Conservation (phyloP, 2,329 filamentous ascomycete genomes). For the Clarireedia hainanense region DNA sequence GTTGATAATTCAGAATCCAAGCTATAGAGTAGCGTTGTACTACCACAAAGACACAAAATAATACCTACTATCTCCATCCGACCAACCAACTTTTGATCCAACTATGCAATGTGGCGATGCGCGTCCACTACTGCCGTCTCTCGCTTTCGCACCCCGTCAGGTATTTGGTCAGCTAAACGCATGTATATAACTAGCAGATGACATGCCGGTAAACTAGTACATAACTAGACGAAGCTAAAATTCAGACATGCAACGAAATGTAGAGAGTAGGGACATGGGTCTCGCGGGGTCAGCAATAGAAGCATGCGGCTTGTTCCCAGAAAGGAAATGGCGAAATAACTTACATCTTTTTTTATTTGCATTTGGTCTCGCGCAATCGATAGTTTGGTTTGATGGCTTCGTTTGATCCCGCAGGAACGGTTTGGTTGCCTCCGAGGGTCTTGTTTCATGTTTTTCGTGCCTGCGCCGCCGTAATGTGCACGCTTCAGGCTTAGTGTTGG, state of each 20-base stretch:
- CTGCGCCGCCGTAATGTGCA: too few relatives aligned
- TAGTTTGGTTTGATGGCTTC: background rate
- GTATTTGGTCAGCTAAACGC: background rate
- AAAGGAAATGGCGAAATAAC: background rate
- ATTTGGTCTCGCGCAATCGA: background rate
- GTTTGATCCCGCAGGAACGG: background rate
- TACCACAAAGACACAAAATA: background rate
- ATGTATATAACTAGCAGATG: background rate
- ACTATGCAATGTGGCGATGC: background rate
- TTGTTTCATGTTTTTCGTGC: too few relatives aligned
- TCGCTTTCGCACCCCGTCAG: background rate
- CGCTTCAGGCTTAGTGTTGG: too few relatives aligned
- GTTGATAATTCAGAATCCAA: constrained; percentile 51
- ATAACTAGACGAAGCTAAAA: constrained; percentile 8
- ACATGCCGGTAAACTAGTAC: background rate
- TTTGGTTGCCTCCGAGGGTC: background rate
- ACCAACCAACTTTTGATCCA: background rate
- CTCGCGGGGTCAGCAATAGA: background rate
- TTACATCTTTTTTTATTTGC: too few relatives aligned
- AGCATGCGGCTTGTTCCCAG: background rate
- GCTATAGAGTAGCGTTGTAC: constrained; percentile 13
- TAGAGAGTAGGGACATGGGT: background rate
- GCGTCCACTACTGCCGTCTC: background rate
- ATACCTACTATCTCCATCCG: background rate
- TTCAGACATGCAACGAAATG: constrained; percentile 10